These are phyloP conservation scores for Metarhizium anisopliae DNA, from an alignment of 2,329 filamentous ascomycete species.

Conservation along the genomic window DNA sequence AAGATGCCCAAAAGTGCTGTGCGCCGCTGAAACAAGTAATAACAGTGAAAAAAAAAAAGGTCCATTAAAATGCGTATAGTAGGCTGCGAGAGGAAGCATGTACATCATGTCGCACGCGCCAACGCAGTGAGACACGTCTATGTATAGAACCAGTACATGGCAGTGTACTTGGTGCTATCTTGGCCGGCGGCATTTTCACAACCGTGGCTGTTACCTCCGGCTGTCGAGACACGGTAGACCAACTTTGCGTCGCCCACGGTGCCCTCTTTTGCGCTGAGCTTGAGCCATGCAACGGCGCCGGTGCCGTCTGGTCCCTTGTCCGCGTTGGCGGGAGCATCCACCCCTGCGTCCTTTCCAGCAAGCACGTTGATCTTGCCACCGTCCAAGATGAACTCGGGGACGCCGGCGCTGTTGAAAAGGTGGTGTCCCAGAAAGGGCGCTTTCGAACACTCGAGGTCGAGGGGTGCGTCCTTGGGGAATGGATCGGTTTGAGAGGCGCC, in stretches of 20 bases:
- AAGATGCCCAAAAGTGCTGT: too few relatives aligned
- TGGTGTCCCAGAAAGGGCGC: slow-evolving; percentile 51
- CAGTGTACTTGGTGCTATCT: slow-evolving; percentile 45
- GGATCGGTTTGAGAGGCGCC: slow-evolving; percentile 36
- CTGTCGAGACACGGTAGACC: slow-evolving; percentile 48
- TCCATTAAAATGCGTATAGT: background rate
- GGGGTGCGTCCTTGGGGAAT: slow-evolving; percentile 30
- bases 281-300: slow-evolving; percentile 47
- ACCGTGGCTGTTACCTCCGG: slow-evolving; percentile 36
- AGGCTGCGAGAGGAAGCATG: background rate
- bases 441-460: slow-evolving; percentile 27
- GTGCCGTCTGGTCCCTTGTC: slow-evolving; percentile 37
- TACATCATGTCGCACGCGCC: too few relatives aligned
- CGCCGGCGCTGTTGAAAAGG: slow-evolving; percentile 48
- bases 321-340: slow-evolving; percentile 42
- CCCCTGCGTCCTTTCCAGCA: slow-evolving; percentile 37
- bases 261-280: slow-evolving; percentile 32
- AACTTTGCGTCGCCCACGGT: slow-evolving; percentile 24
- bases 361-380: slow-evolving; percentile 28
- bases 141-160: slow-evolving; percentile 51
- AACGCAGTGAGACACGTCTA: slow-evolving; percentile 9
- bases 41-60: background rate
- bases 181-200: slow-evolving; percentile 31
- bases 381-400: slow-evolving; percentile 52
- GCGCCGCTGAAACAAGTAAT: too few relatives aligned